Conservation (phyloP, 345 rosid species). For the Linum lewisii region DNA sequence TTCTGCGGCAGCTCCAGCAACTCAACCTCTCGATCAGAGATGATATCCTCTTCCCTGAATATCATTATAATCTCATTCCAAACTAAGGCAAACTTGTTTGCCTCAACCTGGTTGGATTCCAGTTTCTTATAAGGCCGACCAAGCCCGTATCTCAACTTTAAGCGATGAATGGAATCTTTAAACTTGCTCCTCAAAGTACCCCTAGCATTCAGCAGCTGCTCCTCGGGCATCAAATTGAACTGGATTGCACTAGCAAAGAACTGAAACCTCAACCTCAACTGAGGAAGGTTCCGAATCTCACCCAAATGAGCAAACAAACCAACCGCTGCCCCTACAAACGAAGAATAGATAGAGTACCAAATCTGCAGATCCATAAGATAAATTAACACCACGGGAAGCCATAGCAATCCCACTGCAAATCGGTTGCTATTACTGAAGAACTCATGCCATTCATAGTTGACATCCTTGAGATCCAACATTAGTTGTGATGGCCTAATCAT, state of each 20-base stretch:
- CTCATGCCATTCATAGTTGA: slow-evolving; percentile 65
- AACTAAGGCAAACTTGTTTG: slow-evolving; percentile 81
- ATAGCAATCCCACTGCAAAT: slow-evolving; percentile 64
- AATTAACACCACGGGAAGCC: slow-evolving; percentile 76
- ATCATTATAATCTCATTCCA: slow-evolving; percentile 86
- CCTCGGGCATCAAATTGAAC: slow-evolving; percentile 94
- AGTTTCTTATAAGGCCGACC: slow-evolving; percentile 89
- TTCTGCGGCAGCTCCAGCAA: slow-evolving; percentile 82
- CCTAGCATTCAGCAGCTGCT: slow-evolving; percentile 76
- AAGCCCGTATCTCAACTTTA: slow-evolving; percentile 89
- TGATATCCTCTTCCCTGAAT: slow-evolving; percentile 95
- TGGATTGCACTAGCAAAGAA: slow-evolving; percentile 96
- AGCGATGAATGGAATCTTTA: slow-evolving; percentile 67
- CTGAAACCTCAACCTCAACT: slow-evolving; percentile 86
- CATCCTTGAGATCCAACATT: slow-evolving; percentile 30
- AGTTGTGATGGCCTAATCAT: slow-evolving; percentile 59
- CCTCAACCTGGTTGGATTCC: slow-evolving; percentile 91
- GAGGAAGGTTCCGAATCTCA: slow-evolving; percentile 84
- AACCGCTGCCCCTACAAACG: slow-evolving; percentile 74
- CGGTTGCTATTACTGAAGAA: slow-evolving; percentile 46
- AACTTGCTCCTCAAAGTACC: slow-evolving; percentile 70
- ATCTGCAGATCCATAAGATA: slow-evolving; percentile 94
- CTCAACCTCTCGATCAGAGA: slow-evolving; percentile 83
- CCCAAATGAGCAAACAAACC: slow-evolving; percentile 91
- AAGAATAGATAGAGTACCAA: slow-evolving; percentile 86